Percentiles rank a stretch among this genome's conserved stretches.
Evolutionary conservation across 352 stramenopile genomes (phyloP).

Genomic region (Pythium monospermum): DNA sequence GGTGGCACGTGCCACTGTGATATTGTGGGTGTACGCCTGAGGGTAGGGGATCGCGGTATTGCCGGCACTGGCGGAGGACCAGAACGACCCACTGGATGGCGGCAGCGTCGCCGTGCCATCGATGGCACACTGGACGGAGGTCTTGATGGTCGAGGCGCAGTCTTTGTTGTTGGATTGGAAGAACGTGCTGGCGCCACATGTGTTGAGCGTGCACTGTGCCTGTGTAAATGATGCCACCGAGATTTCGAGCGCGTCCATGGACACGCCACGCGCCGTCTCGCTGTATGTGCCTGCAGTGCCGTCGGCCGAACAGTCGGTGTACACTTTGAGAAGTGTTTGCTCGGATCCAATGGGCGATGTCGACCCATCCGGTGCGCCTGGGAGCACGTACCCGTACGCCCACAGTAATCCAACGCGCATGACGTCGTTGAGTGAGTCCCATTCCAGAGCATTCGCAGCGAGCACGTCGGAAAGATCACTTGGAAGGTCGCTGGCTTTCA

Average conservation of each 20-base stretch:
- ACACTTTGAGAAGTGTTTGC: conserved; percentile 31
- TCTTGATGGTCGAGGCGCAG: conserved; percentile 21
- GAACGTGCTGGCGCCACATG: conserved; percentile 30
- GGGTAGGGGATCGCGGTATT: conserved; percentile 30
- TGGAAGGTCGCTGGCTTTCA: not conserved
- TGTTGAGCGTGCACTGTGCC: conserved; percentile 6
- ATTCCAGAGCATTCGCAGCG: conserved; percentile 5
- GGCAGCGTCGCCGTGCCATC: conserved; percentile 9
- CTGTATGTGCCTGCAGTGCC: not conserved
- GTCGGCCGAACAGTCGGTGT: conserved; percentile 25
- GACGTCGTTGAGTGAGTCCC: conserved; percentile 30
- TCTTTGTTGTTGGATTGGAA: conserved; percentile 29
- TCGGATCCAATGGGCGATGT: conserved; percentile 13
- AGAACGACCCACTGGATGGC: conserved; percentile 22
- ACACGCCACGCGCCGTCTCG: not conserved
- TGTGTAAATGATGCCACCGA: conserved; percentile 21
- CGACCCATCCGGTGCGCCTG: too few species aligned
- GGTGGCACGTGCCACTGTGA: conserved; percentile 1
- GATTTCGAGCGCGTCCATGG: conserved; percentile 32
- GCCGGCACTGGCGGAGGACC: conserved; percentile 30
- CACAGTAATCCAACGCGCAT: conserved; percentile 42
- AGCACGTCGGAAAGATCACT: conserved; percentile 8
- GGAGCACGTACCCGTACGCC: conserved; percentile 41
- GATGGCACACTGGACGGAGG: conserved; percentile 28
- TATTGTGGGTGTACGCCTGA: conserved; percentile 30